Percentiles rank a stretch among this genome's conserved stretches.
Evolutionary conservation across 2,329 filamentous ascomycete genomes (phyloP).

Genomic region (Ceratocystis alfenasii): DNA sequence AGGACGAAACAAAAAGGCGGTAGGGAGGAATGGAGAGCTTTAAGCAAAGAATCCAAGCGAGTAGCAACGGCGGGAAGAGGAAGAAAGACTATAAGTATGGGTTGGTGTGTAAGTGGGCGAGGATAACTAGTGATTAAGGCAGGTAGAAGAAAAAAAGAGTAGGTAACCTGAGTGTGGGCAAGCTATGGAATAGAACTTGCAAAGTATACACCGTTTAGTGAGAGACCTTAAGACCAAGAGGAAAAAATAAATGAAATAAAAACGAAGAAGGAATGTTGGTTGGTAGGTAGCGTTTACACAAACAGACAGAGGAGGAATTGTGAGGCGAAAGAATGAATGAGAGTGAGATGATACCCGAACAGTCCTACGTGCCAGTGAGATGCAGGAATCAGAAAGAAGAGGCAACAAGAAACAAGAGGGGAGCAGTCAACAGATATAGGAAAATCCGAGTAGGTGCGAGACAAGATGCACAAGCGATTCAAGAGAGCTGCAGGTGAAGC

Average conservation of each 20-base stretch:
- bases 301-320: slow-evolving; percentile 12
- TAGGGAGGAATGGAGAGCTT: slow-evolving; percentile 10
- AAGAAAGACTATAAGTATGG: neutral
- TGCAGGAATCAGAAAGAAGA: slow-evolving; percentile 13
- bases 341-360: slow-evolving; percentile 14
- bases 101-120: neutral
- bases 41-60: slow-evolving; percentile 1
- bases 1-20: slow-evolving; percentile 4
- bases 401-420: slow-evolving; percentile 12
- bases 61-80: neutral
- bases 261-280: slow-evolving; percentile 13
- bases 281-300: neutral
- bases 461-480: slow-evolving; percentile 4
- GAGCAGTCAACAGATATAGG: slow-evolving; percentile 15
- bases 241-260: slow-evolving; percentile 10
- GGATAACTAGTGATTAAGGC: neutral
- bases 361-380: slow-evolving; percentile 17
- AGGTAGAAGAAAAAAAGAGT: too few relatives aligned
- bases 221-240: neutral
- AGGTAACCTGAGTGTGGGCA: neutral
- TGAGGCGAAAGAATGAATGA: slow-evolving; percentile 16
- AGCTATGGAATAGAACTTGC: neutral
- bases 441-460: slow-evolving; percentile 4
- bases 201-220: neutral
- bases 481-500: slow-evolving; percentile 1